These are phyloP conservation scores for Miscanthus lutarioriparius DNA, from an alignment of 176 grass and related monocot genomes.

Conservation along the genomic window DNA sequence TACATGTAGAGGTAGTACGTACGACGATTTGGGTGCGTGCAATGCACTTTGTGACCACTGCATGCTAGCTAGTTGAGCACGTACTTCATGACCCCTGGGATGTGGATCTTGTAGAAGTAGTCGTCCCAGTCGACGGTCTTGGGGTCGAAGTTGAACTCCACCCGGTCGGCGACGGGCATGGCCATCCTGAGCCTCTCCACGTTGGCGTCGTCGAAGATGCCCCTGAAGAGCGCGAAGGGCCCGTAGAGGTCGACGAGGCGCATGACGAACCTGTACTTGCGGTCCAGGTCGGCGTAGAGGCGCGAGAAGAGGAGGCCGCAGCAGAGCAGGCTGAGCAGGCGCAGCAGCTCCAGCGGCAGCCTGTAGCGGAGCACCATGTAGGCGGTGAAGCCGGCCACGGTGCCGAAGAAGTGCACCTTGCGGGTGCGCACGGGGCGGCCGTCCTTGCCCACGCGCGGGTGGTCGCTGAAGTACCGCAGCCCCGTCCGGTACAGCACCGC, in stretches of 20 bases:
- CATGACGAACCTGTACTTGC: conserved; percentile 58
- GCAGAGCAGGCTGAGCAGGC: conserved; percentile 33
- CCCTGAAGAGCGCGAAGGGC: conserved; percentile 65
- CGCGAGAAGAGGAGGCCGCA: conserved; percentile 29
- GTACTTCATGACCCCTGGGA: conserved; percentile 60
- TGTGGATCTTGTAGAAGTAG: conserved; percentile 54
- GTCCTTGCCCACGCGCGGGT: conserved; percentile 55
- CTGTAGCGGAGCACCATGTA: conserved; percentile 69
- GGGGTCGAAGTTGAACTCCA: conserved; percentile 44
- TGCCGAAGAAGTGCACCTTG: conserved; percentile 51
- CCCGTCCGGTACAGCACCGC: conserved; percentile 48
- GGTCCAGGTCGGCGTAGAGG: conserved; percentile 37
- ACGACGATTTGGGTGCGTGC: no score
- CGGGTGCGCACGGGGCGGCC: conserved; percentile 41
- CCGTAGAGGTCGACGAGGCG: conserved; percentile 65
- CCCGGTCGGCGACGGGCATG: not conserved
- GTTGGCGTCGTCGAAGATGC: conserved; percentile 56
- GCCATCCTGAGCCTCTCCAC: conserved; percentile 19
- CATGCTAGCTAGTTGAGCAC: conserved; percentile 34
- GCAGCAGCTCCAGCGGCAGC: conserved; percentile 60
- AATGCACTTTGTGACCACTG: no score
- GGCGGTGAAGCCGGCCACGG: conserved; percentile 35
- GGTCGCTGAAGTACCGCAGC: conserved; percentile 51
- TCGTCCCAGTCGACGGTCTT: conserved; percentile 59
- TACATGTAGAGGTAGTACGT: no score